These are phyloP conservation scores for Suillus plorans DNA, from an alignment of 768 basidiomycete genomes.

Conservation along the genomic window DNA sequence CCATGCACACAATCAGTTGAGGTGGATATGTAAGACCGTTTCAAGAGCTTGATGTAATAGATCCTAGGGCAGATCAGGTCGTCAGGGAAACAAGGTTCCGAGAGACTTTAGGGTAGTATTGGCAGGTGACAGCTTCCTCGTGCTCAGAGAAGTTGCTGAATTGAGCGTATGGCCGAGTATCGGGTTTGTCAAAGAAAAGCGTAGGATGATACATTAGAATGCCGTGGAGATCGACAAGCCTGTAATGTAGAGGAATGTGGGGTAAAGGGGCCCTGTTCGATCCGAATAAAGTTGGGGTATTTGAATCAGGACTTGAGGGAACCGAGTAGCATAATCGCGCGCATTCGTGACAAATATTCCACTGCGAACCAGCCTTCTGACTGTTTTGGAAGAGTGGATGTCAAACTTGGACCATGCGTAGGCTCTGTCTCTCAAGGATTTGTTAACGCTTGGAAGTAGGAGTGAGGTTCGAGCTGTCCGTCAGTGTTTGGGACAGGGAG, in stretches of 20 bases:
- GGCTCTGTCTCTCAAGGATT: background rate
- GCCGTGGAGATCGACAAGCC: background rate
- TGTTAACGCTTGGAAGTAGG: background rate
- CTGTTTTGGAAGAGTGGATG: too few relatives aligned
- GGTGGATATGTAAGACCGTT: slow-evolving; percentile 18
- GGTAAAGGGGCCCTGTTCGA: background rate
- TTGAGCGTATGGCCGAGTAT: background rate
- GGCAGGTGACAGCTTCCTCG: background rate
- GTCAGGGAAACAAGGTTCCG: background rate
- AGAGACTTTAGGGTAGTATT: background rate
- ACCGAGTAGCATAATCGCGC: too few relatives aligned
- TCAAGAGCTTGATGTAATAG: slow-evolving; percentile 13
- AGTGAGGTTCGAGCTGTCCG: background rate
- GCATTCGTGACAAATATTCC: too few relatives aligned
- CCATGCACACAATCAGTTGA: slow-evolving; percentile 16
- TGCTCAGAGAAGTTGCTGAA: background rate
- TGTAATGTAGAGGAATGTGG: background rate
- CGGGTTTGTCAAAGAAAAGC: background rate
- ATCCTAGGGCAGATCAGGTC: background rate
- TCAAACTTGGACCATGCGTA: too few relatives aligned
- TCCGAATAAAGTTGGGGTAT: too few relatives aligned
- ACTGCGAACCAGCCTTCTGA: too few relatives aligned
- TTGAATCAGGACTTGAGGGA: too few relatives aligned
- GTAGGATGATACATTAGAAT: background rate
- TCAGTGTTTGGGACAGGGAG: background rate